Evolutionary conservation across 2,329 filamentous ascomycete species (phyloP).

Genomic region (Mollisia scopiformis): DNA sequence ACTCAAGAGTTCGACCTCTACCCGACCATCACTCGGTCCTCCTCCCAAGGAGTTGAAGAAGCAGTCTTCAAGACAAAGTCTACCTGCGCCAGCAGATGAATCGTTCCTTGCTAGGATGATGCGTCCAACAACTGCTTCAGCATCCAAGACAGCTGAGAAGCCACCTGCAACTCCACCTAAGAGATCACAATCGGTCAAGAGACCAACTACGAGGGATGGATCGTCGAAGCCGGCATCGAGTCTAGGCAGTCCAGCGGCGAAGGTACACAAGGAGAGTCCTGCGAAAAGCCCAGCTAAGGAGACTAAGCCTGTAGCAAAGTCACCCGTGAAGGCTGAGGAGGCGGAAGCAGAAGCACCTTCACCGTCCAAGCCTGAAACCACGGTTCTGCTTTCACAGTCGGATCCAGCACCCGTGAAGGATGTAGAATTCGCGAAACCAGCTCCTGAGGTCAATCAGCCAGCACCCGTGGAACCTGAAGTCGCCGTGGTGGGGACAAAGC

Average conservation of each 20-base stretch:
- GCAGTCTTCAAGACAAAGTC: conserved; percentile 54
- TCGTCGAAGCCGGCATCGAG: conserved; percentile 18
- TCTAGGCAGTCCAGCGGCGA: conserved; percentile 20
- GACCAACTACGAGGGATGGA: conserved; percentile 32
- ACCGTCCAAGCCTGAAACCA: conserved; percentile 2
- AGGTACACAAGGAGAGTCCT: conserved; percentile 12
- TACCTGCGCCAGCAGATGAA: conserved; percentile 62
- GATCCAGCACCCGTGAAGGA: conserved; percentile 7
- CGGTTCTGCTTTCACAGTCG: too few species aligned
- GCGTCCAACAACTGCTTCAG: conserved; percentile 72
- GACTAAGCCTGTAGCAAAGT: conserved; percentile 14
- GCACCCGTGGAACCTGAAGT: conserved; percentile 10
- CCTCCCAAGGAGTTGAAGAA: conserved; percentile 45
- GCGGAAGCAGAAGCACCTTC: conserved; percentile 4
- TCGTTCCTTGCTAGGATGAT: conserved; percentile 82
- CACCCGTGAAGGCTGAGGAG: conserved; percentile 9
- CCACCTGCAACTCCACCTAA: conserved; percentile 46
- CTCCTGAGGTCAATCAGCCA: conserved; percentile 15
- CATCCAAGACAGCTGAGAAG: conserved; percentile 70
- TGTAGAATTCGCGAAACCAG: conserved; percentile 7
- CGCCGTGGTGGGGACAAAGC: conserved; percentile 17
- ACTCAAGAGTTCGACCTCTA: conserved; percentile 24
- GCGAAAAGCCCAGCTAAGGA: conserved; percentile 18
- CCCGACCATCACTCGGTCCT: conserved; percentile 52
- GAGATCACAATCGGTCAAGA: conserved; percentile 29